Percentiles rank a stretch among this genome's conserved stretches.
phyloP scores from a whole-genome alignment of 2,329 filamentous ascomycete species.

The Fusarium sp. region DNA sequence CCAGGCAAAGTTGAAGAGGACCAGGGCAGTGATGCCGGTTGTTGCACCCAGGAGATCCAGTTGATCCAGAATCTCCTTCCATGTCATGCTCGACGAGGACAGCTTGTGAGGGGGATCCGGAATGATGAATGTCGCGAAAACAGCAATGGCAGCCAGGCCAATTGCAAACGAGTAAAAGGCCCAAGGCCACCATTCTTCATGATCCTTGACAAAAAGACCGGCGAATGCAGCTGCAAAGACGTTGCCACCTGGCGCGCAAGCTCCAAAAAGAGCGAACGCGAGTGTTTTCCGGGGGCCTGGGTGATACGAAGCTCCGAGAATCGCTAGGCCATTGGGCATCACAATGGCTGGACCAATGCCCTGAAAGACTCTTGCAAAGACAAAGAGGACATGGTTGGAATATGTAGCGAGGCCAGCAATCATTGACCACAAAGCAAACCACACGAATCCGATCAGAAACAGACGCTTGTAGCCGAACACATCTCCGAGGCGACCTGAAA shows the following conservation, averaged over 20 bases:
- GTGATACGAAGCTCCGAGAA: slow-evolving; percentile 69
- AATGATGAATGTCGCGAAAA: slow-evolving; percentile 49
- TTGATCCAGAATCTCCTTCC: slow-evolving; percentile 39
- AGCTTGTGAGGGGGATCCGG: slow-evolving; percentile 45
- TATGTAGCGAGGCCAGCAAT: slow-evolving; percentile 58
- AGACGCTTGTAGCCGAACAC: slow-evolving; percentile 68
- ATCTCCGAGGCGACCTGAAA: slow-evolving; percentile 68
- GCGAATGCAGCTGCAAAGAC: slow-evolving; percentile 57
- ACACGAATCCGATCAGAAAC: slow-evolving; percentile 65
- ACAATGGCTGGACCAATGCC: slow-evolving; percentile 72
- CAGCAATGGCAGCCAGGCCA: slow-evolving; percentile 49
- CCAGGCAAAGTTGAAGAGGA: slow-evolving; percentile 76
- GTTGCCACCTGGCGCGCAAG: slow-evolving; percentile 60
- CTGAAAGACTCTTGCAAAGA: slow-evolving; percentile 65
- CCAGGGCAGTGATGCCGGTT: slow-evolving; percentile 64
- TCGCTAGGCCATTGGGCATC: slow-evolving; percentile 73
- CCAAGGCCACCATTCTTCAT: slow-evolving; percentile 61
- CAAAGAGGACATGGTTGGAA: slow-evolving; percentile 58
- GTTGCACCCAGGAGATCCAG: slow-evolving; percentile 56
- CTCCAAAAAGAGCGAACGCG: slow-evolving; percentile 65
- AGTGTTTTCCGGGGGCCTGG: slow-evolving; percentile 70
- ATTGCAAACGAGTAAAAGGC: slow-evolving; percentile 57
- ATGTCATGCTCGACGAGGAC: slow-evolving; percentile 15
- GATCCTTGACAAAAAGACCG: slow-evolving; percentile 51
- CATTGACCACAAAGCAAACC: slow-evolving; percentile 66